phyloP scores from a whole-genome alignment of 208 protist genomes.

The Trypanosoma avium region DNA sequence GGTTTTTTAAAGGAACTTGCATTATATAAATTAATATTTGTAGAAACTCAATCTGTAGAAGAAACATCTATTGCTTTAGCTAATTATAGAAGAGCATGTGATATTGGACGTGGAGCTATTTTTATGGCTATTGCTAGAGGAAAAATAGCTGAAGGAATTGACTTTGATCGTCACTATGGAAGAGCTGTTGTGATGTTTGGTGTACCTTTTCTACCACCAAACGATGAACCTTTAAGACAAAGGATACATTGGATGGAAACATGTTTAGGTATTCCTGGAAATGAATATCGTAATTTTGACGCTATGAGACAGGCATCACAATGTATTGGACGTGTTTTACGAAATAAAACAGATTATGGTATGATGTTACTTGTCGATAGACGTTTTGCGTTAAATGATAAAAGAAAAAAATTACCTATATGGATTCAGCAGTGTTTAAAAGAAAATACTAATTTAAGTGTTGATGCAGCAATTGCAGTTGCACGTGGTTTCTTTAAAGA shows the following conservation, averaged over 20 bases:
- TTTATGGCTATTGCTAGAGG: conserved; percentile 98
- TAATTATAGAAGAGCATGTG: conserved; percentile 97
- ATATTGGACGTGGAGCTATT: conserved; percentile 98
- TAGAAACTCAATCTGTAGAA: conserved; percentile 96
- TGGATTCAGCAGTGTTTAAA: conserved; percentile 92
- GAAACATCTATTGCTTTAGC: conserved; percentile 97
- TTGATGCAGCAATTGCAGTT: conserved; percentile 87
- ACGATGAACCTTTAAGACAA: conserved; percentile 90
- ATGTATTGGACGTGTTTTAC: conserved; percentile 98
- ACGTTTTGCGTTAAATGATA: conserved; percentile 95
- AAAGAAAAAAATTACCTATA: conserved; percentile 90
- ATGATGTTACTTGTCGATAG: conserved; percentile 99
- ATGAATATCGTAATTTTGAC: conserved; percentile 98
- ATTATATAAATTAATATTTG: conserved; percentile 98
- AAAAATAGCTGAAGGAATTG: conserved; percentile 98
- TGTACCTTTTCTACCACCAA: conserved; percentile 95
- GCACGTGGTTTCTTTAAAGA: conserved; percentile 92
- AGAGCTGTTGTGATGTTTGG: conserved; percentile 97
- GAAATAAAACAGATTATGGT: conserved; percentile 99
- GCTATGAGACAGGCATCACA: conserved; percentile 98
- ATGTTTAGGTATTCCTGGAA: conserved; percentile 95
- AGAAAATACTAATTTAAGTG: conserved; percentile 90
- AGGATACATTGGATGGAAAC: conserved; percentile 97
- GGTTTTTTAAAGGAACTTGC: conserved; percentile 93
- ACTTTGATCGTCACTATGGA: conserved; percentile 98